Evolutionary conservation across 345 rosid genomes (phyloP), one percentile per base, ranked within the genome.

Genomic region (Populus pruinosa): DNA sequence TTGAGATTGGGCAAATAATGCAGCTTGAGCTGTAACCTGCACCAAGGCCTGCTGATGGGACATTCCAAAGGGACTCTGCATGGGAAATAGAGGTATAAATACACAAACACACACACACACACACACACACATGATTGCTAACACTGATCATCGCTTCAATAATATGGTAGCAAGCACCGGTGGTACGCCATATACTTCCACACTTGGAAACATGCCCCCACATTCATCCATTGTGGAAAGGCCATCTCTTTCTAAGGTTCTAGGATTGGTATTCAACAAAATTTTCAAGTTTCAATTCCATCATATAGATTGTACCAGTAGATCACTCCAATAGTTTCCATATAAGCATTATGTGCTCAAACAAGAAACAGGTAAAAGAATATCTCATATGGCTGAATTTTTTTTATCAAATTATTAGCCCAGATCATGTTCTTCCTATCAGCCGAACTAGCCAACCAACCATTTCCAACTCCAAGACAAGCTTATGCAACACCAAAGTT

Each of bases 1-100:
- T 14, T 88, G 88, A 68, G 91, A 82, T 73, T 85, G 85, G 20
- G 81, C 74, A 20, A 85, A 79, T 16, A 91, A 68, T 39, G 88
- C 86, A 78, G 96, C 96, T 76, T 91, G 96, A 77, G 90, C 92
- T 4, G 96, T 91, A 50, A 91, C 96, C 76, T 90, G 93, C 61
- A 91, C 96, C 83, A 91, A 83, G 62, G 96, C 96, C 78, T 90
- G 92, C 85, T 86, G 93, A 78, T 92, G 96, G 76, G 96, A 90
- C 86, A 91, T 89, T 79, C 93, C 96, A 73, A 89, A 91, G 64
- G 96, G 91, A 63, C 93, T 91, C 96, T 91, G 89, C 82, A 84
- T 36, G 67, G 64, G 11, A 75, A 49, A 77, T 31, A 76, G 50
- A 73, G 44, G 75, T 82, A 86, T 39, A 81, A 70, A 81, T 68